Percentiles rank a stretch among this genome's conserved stretches.
phyloP scores from a whole-genome alignment of 352 stramenopile species.

The Pythium biforme region DNA sequence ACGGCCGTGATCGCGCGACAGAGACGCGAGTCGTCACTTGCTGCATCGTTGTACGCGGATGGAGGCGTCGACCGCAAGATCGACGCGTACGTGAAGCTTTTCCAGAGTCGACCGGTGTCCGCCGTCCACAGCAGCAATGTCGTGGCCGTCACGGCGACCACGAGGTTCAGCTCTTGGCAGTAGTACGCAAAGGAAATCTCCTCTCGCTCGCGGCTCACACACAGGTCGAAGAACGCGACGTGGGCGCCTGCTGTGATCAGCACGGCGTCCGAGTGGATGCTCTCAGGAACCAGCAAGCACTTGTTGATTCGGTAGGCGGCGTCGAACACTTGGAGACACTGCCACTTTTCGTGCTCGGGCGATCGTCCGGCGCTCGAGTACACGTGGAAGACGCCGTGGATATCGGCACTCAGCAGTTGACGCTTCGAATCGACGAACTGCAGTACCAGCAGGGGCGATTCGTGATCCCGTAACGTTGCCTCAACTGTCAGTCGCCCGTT shows the following conservation, averaged over 20 bases:
- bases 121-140: slow-evolving; percentile 63
- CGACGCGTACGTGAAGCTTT: slow-evolving; percentile 46
- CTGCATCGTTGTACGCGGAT: slow-evolving; percentile 11
- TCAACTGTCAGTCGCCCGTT: slow-evolving; percentile 13
- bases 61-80: slow-evolving; percentile 31
- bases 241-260: slow-evolving; percentile 38
- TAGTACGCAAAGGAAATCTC: slow-evolving; percentile 66
- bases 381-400: slow-evolving; percentile 36
- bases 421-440: slow-evolving; percentile 57
- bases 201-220: slow-evolving; percentile 54
- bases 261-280: slow-evolving; percentile 45
- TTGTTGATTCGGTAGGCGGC: slow-evolving; percentile 1
- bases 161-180: slow-evolving; percentile 49
- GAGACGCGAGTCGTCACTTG: not conserved
- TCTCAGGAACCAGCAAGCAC: slow-evolving; percentile 47
- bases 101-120: slow-evolving; percentile 49
- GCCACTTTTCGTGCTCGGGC: slow-evolving; percentile 9
- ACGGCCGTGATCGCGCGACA: slow-evolving; percentile 47
- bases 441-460: slow-evolving; percentile 24
- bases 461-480: slow-evolving; percentile 25
- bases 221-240: slow-evolving; percentile 61
- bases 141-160: slow-evolving; percentile 53
- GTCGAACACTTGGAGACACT: slow-evolving; percentile 20
- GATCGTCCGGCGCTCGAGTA: not conserved
- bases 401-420: slow-evolving; percentile 60